These are phyloP conservation scores for Passiflora organensis DNA, from an alignment of 345 rosid species.

Conservation along the genomic window DNA sequence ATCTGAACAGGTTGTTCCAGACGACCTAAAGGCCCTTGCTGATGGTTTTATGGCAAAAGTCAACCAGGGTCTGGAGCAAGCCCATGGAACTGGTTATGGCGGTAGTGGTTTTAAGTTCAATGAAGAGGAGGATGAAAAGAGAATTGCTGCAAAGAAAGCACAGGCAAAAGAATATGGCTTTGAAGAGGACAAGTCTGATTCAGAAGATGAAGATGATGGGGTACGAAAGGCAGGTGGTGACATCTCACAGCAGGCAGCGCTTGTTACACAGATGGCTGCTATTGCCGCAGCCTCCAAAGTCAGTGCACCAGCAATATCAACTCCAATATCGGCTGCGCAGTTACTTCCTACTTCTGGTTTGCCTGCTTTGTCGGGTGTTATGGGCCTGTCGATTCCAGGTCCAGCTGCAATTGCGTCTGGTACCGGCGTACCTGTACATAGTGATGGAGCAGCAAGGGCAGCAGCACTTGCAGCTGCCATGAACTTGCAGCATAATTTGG, in stretches of 20 bases:
- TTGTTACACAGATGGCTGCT: slow-evolving; percentile 61
- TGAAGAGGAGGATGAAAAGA: slow-evolving; percentile 95
- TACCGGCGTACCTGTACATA: slow-evolving; percentile 39
- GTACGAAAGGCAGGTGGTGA: slow-evolving; percentile 86
- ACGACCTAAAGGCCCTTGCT: slow-evolving; percentile 79
- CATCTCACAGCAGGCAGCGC: slow-evolving; percentile 67
- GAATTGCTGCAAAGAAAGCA: slow-evolving; percentile 92
- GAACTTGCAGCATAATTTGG: slow-evolving; percentile 78
- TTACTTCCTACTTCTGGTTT: slow-evolving; percentile 43
- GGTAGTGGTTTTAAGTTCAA: slow-evolving; percentile 98
- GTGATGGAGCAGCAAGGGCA: slow-evolving; percentile 77
- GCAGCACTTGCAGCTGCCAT: slow-evolving; percentile 91
- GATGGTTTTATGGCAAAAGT: slow-evolving; percentile 90
- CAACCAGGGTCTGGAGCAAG: slow-evolving; percentile 90
- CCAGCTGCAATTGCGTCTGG: slow-evolving; percentile 33
- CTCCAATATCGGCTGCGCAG: slow-evolving; percentile 33
- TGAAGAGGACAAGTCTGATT: slow-evolving; percentile 94
- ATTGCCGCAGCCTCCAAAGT: slow-evolving; percentile 62
- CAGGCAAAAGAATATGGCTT: slow-evolving; percentile 95
- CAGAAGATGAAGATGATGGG: slow-evolving; percentile 91
- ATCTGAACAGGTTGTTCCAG: slow-evolving; percentile 92
- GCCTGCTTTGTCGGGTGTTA: slow-evolving; percentile 38
- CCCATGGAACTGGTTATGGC: slow-evolving; percentile 95
- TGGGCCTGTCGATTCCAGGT: slow-evolving; percentile 33
- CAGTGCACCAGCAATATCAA: slow-evolving; percentile 25